Conservation (phyloP, 345 rosid genomes). For the Viola odorata region DNA sequence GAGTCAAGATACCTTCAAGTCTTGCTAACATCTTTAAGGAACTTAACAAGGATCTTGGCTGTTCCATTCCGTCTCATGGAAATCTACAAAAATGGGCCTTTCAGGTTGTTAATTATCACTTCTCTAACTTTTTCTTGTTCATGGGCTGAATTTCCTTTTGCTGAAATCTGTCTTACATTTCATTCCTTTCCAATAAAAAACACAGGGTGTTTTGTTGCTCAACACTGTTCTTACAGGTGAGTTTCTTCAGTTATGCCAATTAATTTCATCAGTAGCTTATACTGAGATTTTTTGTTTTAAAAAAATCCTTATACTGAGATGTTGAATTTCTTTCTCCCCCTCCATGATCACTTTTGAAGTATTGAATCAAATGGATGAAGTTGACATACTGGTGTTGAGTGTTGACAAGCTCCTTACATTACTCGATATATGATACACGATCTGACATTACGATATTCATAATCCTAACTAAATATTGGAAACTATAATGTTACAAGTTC, state of each 20-base stretch:
- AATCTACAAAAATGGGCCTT: constrained; percentile 83
- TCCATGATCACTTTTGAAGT: no score
- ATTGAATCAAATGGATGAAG: not conserved
- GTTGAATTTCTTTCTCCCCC: no score
- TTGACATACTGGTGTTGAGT: no score
- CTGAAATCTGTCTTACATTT: constrained; percentile 4
- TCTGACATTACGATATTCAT: no score
- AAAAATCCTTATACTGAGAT: not conserved
- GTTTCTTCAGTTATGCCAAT: constrained; percentile 7
- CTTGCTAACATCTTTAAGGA: constrained; percentile 85
- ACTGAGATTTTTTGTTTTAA: not conserved
- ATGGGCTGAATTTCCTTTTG: not conserved
- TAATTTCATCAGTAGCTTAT: not conserved
- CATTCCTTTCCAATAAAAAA: constrained; percentile 2
- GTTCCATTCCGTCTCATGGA: constrained; percentile 83
- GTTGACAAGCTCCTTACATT: no score
- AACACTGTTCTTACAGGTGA: constrained; percentile 90
- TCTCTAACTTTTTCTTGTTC: not conserved
- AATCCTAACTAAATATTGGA: no score
- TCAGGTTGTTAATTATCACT: constrained; percentile 38
- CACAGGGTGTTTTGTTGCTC: constrained; percentile 80
- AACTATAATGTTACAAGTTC: no score
- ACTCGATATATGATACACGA: no score
- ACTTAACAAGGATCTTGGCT: constrained; percentile 77
- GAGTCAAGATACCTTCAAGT: constrained; percentile 76